Percentiles rank a stretch among this genome's conserved stretches.
Evolutionary conservation across 2,329 filamentous ascomycete genomes (phyloP).

Genomic region (Fusarium circinatum): DNA sequence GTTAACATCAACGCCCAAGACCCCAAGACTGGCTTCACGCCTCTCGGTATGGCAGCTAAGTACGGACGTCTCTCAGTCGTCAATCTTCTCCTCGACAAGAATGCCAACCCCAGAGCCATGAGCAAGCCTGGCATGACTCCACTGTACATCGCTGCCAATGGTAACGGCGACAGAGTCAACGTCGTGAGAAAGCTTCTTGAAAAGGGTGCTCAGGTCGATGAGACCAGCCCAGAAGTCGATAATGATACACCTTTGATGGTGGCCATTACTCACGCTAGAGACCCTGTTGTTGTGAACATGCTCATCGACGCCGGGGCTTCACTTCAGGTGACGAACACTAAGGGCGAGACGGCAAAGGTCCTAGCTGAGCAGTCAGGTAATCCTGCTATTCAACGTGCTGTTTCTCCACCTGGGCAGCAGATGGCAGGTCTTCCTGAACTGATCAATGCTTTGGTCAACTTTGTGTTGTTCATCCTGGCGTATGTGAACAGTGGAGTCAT

Average conservation of each 20-base stretch:
- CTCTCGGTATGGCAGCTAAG: background rate
- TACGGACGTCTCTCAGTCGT: background rate
- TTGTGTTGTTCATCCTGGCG: background rate
- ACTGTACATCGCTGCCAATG: background rate
- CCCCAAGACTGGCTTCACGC: background rate
- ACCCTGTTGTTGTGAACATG: background rate
- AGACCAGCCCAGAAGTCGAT: background rate
- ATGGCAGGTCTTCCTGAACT: background rate
- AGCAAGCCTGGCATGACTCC: background rate
- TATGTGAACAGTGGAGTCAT: background rate
- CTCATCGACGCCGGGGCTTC: background rate
- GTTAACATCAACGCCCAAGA: background rate
- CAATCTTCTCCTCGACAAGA: background rate
- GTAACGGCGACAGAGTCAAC: background rate
- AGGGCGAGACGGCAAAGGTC: background rate
- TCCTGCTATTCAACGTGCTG: background rate
- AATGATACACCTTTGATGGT: background rate
- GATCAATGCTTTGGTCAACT: background rate
- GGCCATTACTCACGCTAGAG: background rate
- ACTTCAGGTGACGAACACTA: background rate
- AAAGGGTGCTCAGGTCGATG: background rate
- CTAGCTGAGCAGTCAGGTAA: background rate
- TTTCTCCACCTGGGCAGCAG: background rate
- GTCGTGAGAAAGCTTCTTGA: background rate
- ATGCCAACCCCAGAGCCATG: background rate